Base-by-base conservation (phyloP, 768 basidiomycete species). In the Leccinum variicolor region DNA sequence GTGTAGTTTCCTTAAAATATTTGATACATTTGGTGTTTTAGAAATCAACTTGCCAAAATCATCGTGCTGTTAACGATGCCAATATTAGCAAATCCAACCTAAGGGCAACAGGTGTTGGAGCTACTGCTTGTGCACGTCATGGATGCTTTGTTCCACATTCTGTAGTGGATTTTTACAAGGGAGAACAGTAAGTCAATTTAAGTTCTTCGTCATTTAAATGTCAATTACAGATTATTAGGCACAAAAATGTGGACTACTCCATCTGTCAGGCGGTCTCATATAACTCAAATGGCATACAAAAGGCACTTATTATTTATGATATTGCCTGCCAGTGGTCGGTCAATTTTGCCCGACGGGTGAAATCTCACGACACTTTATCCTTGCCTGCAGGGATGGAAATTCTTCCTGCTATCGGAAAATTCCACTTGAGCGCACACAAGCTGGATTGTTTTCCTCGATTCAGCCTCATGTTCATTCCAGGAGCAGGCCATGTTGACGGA, bases 121-220 rank as follows among this genome's bases (percentile, higher is more conserved):
- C 52, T 1, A 50, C 33, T 11, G 57, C 53, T 0, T 61, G 53
- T 51, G 53, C 49, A 2, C 21, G 0, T 19, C 53, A 61, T 33
- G 43, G 56, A 0, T 58, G 53, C 25, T 54, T 75, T 67, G 43
- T 63, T 29, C 73, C 67, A 0, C 64, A 72, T 45, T 59, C 63
- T 1, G 50, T 71, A 2, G 73, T 74, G 1, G 70, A 74, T 45
- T 69, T 75, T 41, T 69, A 69, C 43, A 66, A 66, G 29, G 72
- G 70, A 0, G 68, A 75, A 4, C n/a, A 53, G 31, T 56, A 45
- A 49, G 54, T 54, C 7, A 13, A 23, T 21, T 46, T 21, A 9
- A 10, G 2, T 6, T 6, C 6, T 46, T 13, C 13, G 1, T 14
- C 19, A 3, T n/a, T 2, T 17, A 6, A 46, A 46, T 46, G 23